A percentile compares a stretch with the other conserved stretches of the same genome.
phyloP scores from a whole-genome alignment of 2,329 filamentous ascomycete genomes.

The Cordyceps farinosa region DNA sequence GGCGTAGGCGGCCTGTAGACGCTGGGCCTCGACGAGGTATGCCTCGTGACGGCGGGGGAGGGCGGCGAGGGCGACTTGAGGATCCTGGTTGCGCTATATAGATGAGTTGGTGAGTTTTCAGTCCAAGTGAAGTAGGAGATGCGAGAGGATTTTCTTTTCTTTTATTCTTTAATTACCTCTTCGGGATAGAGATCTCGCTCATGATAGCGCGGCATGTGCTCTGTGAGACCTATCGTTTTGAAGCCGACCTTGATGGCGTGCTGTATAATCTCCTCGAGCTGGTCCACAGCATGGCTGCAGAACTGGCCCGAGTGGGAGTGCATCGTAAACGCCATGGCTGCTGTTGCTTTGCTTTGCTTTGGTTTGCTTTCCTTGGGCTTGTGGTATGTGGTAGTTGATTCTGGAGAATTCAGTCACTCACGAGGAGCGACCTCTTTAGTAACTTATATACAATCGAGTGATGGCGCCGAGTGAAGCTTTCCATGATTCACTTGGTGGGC shows the following conservation, averaged over 20 bases:
- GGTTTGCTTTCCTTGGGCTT: no score
- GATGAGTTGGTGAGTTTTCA: not conserved
- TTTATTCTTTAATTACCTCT: constrained; percentile 53
- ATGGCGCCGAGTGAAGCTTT: not conserved
- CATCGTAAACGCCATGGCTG: constrained; percentile 87
- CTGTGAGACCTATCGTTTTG: constrained; percentile 80
- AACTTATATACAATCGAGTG: no score
- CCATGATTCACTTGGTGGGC: not conserved
- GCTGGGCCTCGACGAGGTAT: constrained; percentile 72
- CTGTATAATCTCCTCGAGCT: constrained; percentile 78
- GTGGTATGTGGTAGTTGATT: no score
- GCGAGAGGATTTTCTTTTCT: not conserved
- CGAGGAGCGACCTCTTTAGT: no score
- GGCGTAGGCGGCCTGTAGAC: constrained; percentile 68
- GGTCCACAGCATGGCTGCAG: constrained; percentile 84
- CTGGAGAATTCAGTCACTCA: no score
- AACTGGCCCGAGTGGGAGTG: constrained; percentile 98
- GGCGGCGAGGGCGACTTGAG: constrained; percentile 43
- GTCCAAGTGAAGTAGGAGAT: not conserved
- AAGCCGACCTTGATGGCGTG: constrained; percentile 75
- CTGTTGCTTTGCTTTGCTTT: no score
- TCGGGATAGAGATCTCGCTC: constrained; percentile 83
- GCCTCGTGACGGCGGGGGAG: constrained; percentile 59
- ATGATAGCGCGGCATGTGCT: constrained; percentile 85
- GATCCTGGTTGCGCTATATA: constrained; percentile 44